These are phyloP conservation scores for Neohortaea acidophila DNA, from an alignment of 495 filamentous ascomycete genomes.

Conservation along the genomic window DNA sequence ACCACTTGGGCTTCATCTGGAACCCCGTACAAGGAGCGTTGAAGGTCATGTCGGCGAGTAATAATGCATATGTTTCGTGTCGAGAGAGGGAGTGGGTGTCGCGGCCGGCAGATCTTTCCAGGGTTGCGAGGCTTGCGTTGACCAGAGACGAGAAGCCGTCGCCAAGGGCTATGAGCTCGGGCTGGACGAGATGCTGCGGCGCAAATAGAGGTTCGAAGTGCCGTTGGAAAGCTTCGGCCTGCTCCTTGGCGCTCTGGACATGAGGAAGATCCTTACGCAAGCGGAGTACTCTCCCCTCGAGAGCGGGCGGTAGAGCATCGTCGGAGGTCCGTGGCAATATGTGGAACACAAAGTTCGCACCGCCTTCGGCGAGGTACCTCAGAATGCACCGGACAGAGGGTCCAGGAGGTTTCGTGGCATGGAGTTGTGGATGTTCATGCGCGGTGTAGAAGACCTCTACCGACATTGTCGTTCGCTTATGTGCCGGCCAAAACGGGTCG, in stretches of 20 bases:
- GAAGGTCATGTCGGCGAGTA: constrained; percentile 85
- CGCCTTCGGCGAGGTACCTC: constrained; percentile 17
- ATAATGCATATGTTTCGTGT: constrained; percentile 45
- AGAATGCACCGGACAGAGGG: neutral
- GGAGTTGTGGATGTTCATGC: neutral
- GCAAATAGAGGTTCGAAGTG: constrained; percentile 10
- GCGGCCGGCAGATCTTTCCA: constrained; percentile 8
- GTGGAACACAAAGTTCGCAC: constrained; percentile 16
- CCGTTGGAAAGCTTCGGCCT: neutral
- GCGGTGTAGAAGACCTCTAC: neutral
- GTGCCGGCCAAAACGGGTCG: too few relatives aligned
- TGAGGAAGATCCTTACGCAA: constrained; percentile 10
- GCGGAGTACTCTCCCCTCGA: constrained; percentile 13
- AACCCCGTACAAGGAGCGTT: too few relatives aligned
- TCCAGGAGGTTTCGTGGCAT: neutral
- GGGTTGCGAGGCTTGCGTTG: neutral
- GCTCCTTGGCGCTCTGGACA: neutral
- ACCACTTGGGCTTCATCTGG: constrained; percentile 95
- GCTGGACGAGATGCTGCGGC: constrained; percentile 4
- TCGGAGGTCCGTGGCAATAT: neutral
- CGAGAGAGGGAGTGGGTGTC: too few relatives aligned
- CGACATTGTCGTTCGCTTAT: neutral
- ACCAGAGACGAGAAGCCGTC: neutral
- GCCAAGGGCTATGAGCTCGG: constrained; percentile 3
- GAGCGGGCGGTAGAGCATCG: constrained; percentile 1